These are phyloP conservation scores for Xylariaceae sp. DNA, from an alignment of 2,329 filamentous ascomycete genomes.

Conservation along the genomic window DNA sequence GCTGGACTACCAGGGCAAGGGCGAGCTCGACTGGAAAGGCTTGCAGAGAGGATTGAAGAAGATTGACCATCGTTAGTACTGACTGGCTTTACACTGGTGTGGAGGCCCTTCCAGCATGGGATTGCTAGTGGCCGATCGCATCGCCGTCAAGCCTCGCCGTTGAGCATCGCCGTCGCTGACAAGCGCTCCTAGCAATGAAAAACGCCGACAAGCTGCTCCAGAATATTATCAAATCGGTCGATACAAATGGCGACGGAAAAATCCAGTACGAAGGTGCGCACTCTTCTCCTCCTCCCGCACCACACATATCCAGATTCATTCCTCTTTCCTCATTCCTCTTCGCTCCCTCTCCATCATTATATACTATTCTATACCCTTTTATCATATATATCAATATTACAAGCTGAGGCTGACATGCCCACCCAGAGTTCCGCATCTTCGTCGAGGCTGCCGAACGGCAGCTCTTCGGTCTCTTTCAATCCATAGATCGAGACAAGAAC, in stretches of 20 bases:
- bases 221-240: conserved; percentile 75
- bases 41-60: conserved; percentile 78
- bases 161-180: conserved; percentile 11
- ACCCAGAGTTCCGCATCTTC: conserved; percentile 80
- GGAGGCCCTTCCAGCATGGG: neutral
- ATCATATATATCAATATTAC: no score
- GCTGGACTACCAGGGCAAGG: conserved; percentile 70
- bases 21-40: conserved; percentile 77
- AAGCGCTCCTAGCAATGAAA: conserved; percentile 57
- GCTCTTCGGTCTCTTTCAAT: conserved; percentile 73
- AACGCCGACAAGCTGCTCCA: conserved; percentile 83
- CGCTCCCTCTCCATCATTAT: no score
- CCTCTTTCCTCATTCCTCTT: no score
- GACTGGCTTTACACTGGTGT: neutral
- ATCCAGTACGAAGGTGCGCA: conserved; percentile 78
- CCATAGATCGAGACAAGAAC: conserved; percentile 80
- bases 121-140: neutral
- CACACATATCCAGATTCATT: neutral
- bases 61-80: conserved; percentile 80
- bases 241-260: conserved; percentile 79
- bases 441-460: conserved; percentile 83
- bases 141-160: neutral
- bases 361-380: no score
- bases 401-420: conserved; percentile 12
- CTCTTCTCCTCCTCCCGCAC: conserved; percentile 9